Evolutionary conservation across 805 yeast species (phyloP), one percentile per base, ranked within the genome.

Genomic region (Millerago galiae): DNA sequence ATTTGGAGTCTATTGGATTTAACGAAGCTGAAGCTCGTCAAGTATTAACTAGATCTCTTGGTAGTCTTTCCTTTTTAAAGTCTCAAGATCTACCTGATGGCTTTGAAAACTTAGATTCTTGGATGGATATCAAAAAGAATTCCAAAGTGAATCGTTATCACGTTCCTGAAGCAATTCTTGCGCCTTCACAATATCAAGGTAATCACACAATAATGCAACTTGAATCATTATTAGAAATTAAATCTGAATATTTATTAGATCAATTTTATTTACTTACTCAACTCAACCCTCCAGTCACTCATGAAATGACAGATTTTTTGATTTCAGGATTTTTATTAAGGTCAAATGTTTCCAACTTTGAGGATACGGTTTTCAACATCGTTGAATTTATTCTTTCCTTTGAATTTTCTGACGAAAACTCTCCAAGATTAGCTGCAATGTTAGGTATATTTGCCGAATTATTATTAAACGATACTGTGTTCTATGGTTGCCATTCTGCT

Each of bases 241-340:
- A 62, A 29, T 41, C 47, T 7, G 55, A 56, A 14, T 55, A 49
- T 9, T 55, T 74, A 29, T 54, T 71, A 30, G 71, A 69, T 32
- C 65, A 66, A 31, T 63, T 74, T 56, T 62, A 75, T 15, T 55
- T 62, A 18, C 57, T 74, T 8, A 60, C 70, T 2, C 76, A 75
- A 28, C 40, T 62, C 4, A 71, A 63, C 44, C 77, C 79, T 4
- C 63, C 57, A 34, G 45, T 65, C 5, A 58, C 64, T 0, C 53
- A 55, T 15, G 54, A 58, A 3, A 61, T 75, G 34, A 61, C 77
- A 1, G 69, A 67, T 24, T 63, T 73, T 28, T 51, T 72, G 27
- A 48, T 52, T 13, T 54, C 54, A 37, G 66, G 63, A 27, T 71
- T 59, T 51, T 55, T 62, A 31, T 55, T 45, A 41, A 65, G 52